Percentiles rank a stretch among this genome's conserved stretches.
phyloP scores from a whole-genome alignment of 768 basidiomycete species.

The Fomitopsis serialis region DNA sequence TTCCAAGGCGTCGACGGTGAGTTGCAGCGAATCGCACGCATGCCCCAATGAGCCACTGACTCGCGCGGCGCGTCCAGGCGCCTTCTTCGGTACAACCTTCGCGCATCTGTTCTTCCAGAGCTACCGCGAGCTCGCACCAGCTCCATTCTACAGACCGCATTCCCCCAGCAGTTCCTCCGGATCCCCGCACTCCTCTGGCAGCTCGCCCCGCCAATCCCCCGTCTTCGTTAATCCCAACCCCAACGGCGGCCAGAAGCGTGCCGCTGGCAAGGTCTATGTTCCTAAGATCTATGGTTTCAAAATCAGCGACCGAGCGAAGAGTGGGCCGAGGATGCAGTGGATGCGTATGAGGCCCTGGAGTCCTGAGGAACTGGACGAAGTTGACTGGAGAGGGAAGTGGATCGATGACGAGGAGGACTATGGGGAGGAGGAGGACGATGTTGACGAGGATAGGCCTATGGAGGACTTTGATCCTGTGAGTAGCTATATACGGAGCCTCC shows the following conservation, averaged over 20 bases:
- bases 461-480: slow-evolving; percentile 83
- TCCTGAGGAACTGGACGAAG: slow-evolving; percentile 74
- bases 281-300: slow-evolving; percentile 97
- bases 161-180: slow-evolving; percentile 44
- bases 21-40: slow-evolving; percentile 18
- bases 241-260: slow-evolving; percentile 84
- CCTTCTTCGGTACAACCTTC: slow-evolving; percentile 99
- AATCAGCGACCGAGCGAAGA: slow-evolving; percentile 91
- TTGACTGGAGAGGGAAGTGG: slow-evolving; percentile 91
- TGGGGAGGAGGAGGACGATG: slow-evolving; percentile 41
- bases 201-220: slow-evolving; percentile 24
- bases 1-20: slow-evolving; percentile 94
- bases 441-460: slow-evolving; percentile 63
- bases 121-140: slow-evolving; percentile 91
- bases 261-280: slow-evolving; percentile 81
- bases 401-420: slow-evolving; percentile 74
- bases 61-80: slow-evolving; percentile 48
- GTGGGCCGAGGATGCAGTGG: slow-evolving; percentile 97
- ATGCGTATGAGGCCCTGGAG: slow-evolving; percentile 80
- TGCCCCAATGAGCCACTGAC: not conserved
- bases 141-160: slow-evolving; percentile 81
- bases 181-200: slow-evolving; percentile 40
- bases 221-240: slow-evolving; percentile 86
- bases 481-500: slow-evolving; percentile 6
- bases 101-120: slow-evolving; percentile 97